Base-by-base conservation (phyloP, 768 basidiomycete species). In the Xerocomellus intermedius region DNA sequence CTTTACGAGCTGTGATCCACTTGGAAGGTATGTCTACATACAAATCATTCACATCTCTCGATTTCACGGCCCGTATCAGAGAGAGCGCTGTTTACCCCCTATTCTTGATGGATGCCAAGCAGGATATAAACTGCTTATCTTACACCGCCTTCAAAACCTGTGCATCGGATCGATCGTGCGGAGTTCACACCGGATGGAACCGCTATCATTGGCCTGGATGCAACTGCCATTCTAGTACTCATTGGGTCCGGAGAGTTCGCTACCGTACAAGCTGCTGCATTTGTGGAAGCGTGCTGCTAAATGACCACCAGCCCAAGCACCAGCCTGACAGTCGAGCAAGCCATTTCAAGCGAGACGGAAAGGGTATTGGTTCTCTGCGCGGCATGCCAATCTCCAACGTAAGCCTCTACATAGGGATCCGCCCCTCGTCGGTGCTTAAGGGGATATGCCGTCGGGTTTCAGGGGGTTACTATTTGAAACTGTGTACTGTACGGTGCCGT, bases 281-380 rank as follows among this genome's bases (percentile, higher is more conserved):
- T 75, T 62, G 72, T 36, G 59, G 53, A 76, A 77, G 58, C 61
- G 76, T n/a, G 77, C 74, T 5, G 71, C 71, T 28, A 71, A 58
- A 61, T 77, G 46, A 52, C 61, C 30, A 57, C 54, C 42, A 68
- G 66, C 44, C 54, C 77, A 44, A 52, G 61, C 30, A 57, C 54
- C 42, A 68, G 66, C 44, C 54, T 67, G 33, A 69, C 69, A n/a
- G 72, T 70, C 13, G 54, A 50, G 35, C 57, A 65, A 33, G 75
- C 74, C 21, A 60, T 59, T 69, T 74, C 55, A 47, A 58, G 17
- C 50, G 58, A 38, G 77, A 73, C 6, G 74, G 74, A 22, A 64
- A 72, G 48, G 63, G 71, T 16, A 60, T 74, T 8, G 73, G 72
- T 16, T 73, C 75, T 8, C 62, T 75, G 19, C 72, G 74, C 55